Evolutionary conservation across 768 basidiomycete species (phyloP), one percentile per base, ranked within the genome.

Genomic region (Galerina sulciceps): DNA sequence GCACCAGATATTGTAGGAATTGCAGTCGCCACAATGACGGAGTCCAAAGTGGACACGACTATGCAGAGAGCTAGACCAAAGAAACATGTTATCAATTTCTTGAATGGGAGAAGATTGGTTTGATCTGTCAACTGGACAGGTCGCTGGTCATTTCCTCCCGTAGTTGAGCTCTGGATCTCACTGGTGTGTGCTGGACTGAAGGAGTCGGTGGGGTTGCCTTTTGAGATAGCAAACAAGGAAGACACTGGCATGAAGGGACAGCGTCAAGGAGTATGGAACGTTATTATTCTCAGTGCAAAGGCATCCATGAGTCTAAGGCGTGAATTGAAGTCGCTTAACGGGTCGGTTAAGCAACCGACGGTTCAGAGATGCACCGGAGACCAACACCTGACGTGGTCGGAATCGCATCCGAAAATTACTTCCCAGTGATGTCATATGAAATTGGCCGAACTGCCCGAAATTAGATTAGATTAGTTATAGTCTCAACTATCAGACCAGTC

Each of bases 1-100:
- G 81, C 79, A 18, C 79, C 65, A 4, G 89, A 85, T 46, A 93
- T 84, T 0, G 85, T 89, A 0, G 90, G 88, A n/a, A 92, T 74
- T 1, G 89, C 86, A 0, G 90, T 91, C 0, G 88, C 87, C 9
- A 90, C 84, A 47, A 90, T 86, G 8, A 89, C 89, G 10, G 89
- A 87, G 68, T 91, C 89, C 0, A 90, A 73, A 0, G 85, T 75
- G 5, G 87, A 82, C 45, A 88, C 84, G 44, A 87, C 76, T 10
- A 86, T 79, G 45, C 88, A 89, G 1, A 85, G 72, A 0, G 85
- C 77, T 11, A 91, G 76, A 6, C 88, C 83, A 1, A 79, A 66
- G 65, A 90, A 89, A 6, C 90, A 83, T 10, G 83, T 74, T 4
- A 91, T 69, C 42, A 91, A 76, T 69, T 86, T 85, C 56, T 76